Base-by-base conservation (phyloP, 2,329 filamentous ascomycete genomes). In the Aureobasidium uvarum region DNA sequence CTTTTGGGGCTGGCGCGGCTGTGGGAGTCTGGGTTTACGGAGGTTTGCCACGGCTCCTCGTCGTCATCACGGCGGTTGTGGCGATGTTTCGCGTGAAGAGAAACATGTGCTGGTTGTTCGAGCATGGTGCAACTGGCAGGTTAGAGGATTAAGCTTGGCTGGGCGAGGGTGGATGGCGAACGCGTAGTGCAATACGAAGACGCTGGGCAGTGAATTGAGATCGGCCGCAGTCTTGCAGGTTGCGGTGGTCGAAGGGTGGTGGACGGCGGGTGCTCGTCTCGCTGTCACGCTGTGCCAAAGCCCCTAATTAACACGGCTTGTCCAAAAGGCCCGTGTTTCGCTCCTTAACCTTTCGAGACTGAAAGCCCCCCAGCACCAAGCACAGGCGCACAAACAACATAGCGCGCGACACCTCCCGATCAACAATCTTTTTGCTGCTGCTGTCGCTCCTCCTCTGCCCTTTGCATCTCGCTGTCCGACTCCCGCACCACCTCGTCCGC, bases 341-440 rank as follows among this genome's bases (percentile, higher is more conserved):
- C 50, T 43, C 55, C 25, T 45, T 45, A 41, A 55, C 55, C 39
- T 58, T 54, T 54, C 50, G 50, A 54, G 50, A 54, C 50, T 28
- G 50, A 36, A 36, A 38, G 50, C 50, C 50, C 50, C 33, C 50
- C 28, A 41, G 36, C 52, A 41, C 28, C 54, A 43, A 43, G 55
- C 55, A 46, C 55, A 59, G 52, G 52, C 52, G 33, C 45, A 28
- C n/a, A 54, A 52, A 63, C 60, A 63, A 54, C 48, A 54, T 43
- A 54, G 60, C 60, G 60, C 60, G 60, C 60, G 60, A 41, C 48
- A 52, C 36, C 48, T 63, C 58, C 60, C 60, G 23, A 62, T 62
- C 58, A 62, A 62, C 43, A 52, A 63, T 63, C 60, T 63, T 63
- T 63, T 51, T 63, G 60, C 60, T 54, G 46, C 59, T 52, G 46